These are phyloP conservation scores for Neoboletus magnificus DNA, from an alignment of 768 basidiomycete species.

Conservation along the genomic window DNA sequence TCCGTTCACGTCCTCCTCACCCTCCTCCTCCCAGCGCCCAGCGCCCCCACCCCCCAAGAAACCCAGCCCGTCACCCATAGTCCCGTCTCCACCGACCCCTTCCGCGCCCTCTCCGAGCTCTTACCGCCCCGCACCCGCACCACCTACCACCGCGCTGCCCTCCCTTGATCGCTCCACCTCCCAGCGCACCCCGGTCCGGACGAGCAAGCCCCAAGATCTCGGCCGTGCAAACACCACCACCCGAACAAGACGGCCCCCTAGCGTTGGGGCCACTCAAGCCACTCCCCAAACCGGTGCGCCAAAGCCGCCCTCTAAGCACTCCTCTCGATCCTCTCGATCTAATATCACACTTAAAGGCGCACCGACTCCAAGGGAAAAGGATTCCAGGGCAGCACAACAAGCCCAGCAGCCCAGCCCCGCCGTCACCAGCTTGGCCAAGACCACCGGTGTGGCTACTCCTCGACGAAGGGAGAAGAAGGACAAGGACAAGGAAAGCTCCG, in stretches of 20 bases:
- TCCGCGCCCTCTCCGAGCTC: constrained; percentile 39
- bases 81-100: constrained; percentile 29
- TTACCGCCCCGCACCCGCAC: constrained; percentile 76
- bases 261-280: constrained; percentile 28
- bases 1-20: neutral
- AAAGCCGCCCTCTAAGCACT: constrained; percentile 42
- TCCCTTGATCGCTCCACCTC: constrained; percentile 86
- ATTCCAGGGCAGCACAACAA: constrained; percentile 34
- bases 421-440: constrained; percentile 62
- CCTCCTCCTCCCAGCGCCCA: constrained; percentile 30
- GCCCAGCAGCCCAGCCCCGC: constrained; percentile 58
- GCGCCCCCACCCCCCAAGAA: constrained; percentile 44
- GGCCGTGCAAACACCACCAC: constrained; percentile 71
- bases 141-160: constrained; percentile 60
- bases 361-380: constrained; percentile 35
- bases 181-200: constrained; percentile 66
- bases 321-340: constrained; percentile 56
- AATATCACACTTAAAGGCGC: constrained; percentile 51
- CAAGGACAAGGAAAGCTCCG: constrained; percentile 71
- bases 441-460: constrained; percentile 72
- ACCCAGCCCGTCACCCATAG: constrained; percentile 22
- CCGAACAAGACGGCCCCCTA: constrained; percentile 56
- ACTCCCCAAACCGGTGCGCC: constrained; percentile 33
- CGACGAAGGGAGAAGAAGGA: constrained; percentile 85
- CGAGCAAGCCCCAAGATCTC: constrained; percentile 42